Evolutionary conservation across 768 basidiomycete species (phyloP).

Genomic region (Tephrocybe sp.): DNA sequence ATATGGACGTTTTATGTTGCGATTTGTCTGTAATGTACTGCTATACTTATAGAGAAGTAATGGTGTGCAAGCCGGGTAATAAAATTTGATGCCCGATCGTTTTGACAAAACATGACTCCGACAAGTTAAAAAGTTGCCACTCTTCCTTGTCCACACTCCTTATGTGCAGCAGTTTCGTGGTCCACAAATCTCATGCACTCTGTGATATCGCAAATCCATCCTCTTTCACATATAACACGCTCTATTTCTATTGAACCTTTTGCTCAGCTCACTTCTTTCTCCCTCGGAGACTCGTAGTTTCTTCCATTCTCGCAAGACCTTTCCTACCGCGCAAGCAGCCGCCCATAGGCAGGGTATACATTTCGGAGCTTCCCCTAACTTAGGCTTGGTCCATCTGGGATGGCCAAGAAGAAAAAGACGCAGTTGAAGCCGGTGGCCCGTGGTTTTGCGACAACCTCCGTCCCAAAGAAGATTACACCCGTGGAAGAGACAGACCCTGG

Average conservation of each 20-base stretch:
- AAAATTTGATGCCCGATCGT: conserved; percentile 14
- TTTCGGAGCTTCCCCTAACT: neutral
- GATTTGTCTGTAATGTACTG: neutral
- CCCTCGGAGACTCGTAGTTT: neutral
- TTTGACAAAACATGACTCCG: conserved; percentile 13
- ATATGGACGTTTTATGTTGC: conserved; percentile 12
- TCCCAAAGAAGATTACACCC: conserved; percentile 69
- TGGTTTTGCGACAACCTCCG: conserved; percentile 80
- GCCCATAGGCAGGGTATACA: conserved; percentile 8
- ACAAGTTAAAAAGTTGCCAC: conserved; percentile 2
- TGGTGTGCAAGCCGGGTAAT: neutral
- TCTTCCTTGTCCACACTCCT: conserved; percentile 10
- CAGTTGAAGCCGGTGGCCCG: conserved; percentile 73
- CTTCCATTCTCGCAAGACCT: neutral
- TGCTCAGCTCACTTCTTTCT: conserved; percentile 3
- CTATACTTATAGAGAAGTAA: neutral
- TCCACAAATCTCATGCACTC: conserved; percentile 19
- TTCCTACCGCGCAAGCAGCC: neutral
- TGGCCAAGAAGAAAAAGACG: conserved; percentile 87
- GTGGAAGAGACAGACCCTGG: conserved; percentile 25
- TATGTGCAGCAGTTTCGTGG: conserved; percentile 19
- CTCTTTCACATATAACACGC: conserved; percentile 10
- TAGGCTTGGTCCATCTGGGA: conserved; percentile 30
- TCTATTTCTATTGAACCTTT: conserved; percentile 14
- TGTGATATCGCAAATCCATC: conserved; percentile 9